A percentile compares a stretch with the other conserved stretches of the same genome.
Conservation (phyloP, 108 stramenopile species). For the Heterococcus sp. region DNA sequence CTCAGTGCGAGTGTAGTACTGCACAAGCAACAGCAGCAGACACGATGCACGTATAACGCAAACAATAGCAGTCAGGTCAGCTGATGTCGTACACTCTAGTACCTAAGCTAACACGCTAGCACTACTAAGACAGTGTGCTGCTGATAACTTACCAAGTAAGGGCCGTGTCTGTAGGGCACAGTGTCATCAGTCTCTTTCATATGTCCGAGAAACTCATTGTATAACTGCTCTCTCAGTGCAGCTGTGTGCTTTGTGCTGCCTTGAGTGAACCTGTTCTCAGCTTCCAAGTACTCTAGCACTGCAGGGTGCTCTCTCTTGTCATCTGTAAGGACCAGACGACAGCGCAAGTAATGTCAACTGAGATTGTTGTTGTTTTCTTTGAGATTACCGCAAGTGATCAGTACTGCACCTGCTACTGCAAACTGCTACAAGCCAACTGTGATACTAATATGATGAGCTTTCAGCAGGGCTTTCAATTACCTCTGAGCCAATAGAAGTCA, state of each 20-base stretch:
- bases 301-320: conserved; percentile 1
- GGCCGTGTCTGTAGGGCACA: conserved; percentile 64
- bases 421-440: too few relatives aligned
- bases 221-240: conserved; percentile 21
- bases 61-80: conserved; percentile 46
- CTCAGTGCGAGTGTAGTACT: conserved; percentile 81
- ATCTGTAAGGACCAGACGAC: background rate
- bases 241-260: conserved; percentile 12
- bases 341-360: background rate
- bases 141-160: conserved; percentile 60
- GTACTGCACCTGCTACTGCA: too few relatives aligned
- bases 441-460: too few relatives aligned
- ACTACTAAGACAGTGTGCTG: too few relatives aligned
- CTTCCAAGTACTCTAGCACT: conserved; percentile 10
- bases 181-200: conserved; percentile 75
- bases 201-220: conserved; percentile 63
- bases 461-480: background rate
- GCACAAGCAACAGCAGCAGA: background rate
- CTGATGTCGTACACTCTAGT: too few relatives aligned
- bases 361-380: conserved; percentile 27
- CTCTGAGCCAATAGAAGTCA: conserved; percentile 33
- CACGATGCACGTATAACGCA: background rate
- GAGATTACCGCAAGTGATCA: too few relatives aligned
- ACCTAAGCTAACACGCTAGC: too few relatives aligned
- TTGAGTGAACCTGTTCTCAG: conserved; percentile 19